These are phyloP conservation scores for Veloboletus limbatus DNA, from an alignment of 1,284 basidiomycete genomes.

Conservation along the genomic window DNA sequence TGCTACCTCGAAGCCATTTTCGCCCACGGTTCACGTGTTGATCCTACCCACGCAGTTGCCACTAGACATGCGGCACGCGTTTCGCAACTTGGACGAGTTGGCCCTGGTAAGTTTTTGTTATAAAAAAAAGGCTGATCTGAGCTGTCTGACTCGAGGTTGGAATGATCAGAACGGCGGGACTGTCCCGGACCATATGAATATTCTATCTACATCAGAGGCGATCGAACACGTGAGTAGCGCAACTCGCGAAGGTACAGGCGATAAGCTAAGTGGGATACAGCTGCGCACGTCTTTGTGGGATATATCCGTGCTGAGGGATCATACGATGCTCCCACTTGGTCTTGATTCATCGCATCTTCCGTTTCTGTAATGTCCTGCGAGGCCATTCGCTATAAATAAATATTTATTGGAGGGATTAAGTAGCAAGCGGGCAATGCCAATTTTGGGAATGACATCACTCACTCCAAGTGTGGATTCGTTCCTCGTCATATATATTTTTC, in stretches of 20 bases:
- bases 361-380: conserved; percentile 17
- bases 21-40: conserved; percentile 67
- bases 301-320: conserved; percentile 37
- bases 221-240: conserved; percentile 50
- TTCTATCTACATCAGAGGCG: conserved; percentile 58
- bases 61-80: conserved; percentile 59
- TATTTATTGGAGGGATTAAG: no score
- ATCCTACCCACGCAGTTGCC: conserved; percentile 71
- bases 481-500: no score
- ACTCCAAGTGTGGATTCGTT: no score
- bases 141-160: background rate
- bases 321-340: conserved; percentile 55
- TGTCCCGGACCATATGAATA: conserved; percentile 74
- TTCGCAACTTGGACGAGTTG: conserved; percentile 65
- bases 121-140: no score
- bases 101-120: conserved; percentile 48
- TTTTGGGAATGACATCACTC: no score
- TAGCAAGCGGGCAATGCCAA: no score
- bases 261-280: conserved; percentile 13
- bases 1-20: conserved; percentile 56
- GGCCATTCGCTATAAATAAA: no score
- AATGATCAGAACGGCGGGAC: conserved; percentile 53
- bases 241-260: background rate
- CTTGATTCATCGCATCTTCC: conserved; percentile 37
- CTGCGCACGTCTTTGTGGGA: conserved; percentile 29